Percentiles rank a stretch among this genome's conserved stretches.
Conservation (phyloP, 352 stramenopile genomes). For the Phytophthora uliginosa region DNA sequence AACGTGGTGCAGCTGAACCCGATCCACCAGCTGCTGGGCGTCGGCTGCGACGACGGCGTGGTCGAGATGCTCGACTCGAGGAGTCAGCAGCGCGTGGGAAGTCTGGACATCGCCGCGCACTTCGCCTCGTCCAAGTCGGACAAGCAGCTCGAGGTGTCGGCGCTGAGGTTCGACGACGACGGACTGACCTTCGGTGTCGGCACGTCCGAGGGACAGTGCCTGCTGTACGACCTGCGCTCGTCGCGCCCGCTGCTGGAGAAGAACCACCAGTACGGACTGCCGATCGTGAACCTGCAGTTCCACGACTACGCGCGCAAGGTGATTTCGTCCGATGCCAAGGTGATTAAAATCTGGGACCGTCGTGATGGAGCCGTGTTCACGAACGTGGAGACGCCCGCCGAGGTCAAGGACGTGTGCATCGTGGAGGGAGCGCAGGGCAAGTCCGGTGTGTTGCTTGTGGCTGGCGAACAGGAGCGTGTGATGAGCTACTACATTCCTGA, state of each 20-base stretch:
- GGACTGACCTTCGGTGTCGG: conserved; percentile 96
- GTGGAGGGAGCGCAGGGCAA: conserved; percentile 91
- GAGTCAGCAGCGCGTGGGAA: conserved; percentile 73
- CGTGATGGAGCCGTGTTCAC: conserved; percentile 92
- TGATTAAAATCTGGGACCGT: conserved; percentile 99
- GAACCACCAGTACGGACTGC: conserved; percentile 98
- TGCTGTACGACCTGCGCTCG: conserved; percentile 98
- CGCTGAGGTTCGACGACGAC: conserved; percentile 95
- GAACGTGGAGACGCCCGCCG: conserved; percentile 97
- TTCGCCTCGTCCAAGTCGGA: conserved; percentile 23
- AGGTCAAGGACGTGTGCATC: conserved; percentile 97
- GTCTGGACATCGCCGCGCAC: conserved; percentile 65
- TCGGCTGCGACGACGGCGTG: conserved; percentile 95
- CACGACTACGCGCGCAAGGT: conserved; percentile 92
- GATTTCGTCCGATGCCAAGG: conserved; percentile 96
- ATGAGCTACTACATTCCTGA: conserved; percentile 99
- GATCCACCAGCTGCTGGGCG: conserved; percentile 91
- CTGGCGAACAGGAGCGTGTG: conserved; percentile 97
- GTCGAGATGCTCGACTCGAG: conserved; percentile 98
- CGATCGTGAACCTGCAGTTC: conserved; percentile 97
- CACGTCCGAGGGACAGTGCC: conserved; percentile 94
- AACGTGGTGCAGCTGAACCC: conserved; percentile 94
- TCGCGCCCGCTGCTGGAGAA: conserved; percentile 95
- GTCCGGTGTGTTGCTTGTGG: conserved; percentile 97
- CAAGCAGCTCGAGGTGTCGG: conserved; percentile 91